Evolutionary conservation across 768 basidiomycete species (phyloP), one percentile per base, ranked within the genome.

Genomic region (Amyloporia xantha): DNA sequence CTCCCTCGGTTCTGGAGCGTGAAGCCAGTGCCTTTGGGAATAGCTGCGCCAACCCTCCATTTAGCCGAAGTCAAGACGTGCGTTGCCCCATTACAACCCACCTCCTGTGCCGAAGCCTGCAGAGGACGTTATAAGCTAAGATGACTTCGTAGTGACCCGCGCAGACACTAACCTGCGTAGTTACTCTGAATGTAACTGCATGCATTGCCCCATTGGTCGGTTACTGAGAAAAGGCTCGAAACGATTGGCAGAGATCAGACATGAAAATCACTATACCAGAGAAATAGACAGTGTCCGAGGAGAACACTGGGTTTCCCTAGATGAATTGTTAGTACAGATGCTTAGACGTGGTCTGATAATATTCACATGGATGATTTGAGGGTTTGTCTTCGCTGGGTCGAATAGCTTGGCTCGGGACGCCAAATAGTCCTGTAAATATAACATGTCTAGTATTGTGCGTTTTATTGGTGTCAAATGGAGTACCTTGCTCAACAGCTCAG

Each of bases 261-360:
- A 49, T 38, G 25, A 24, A 25, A 41, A 19, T 28, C n/a, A n/a
- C 17, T 39, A 17, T 65, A 79, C 86, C 87, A 5, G 92, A 82
- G 61, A 98, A 94, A 62, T 97, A 96, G 12, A 96, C 91, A 0
- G 95, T 97, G 64, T 99, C 95, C 1, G 90, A 89, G 1, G 88
- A 88, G 53, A 85, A 79, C 23, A 82, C 72, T 1, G 92, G 93
- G 52, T 82, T 80, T 4, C 94, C 93, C 81, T 91, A 20, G 20
- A 41, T 15, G 2, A 6, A 30, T 2, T 39, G 17, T 12, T 6
- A 7, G 4, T 17, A 39, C 45, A 10, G 33, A 35, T n/a, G n/a
- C n/a, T n/a, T 35, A n/a, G 38, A 39, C 33, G 5, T 44, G 19
- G 30, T 48, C 12, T 48, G 12, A 7, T 38, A 26, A 45, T 48